Evolutionary conservation across 2,329 filamentous ascomycete genomes (phyloP), one percentile per base, ranked within the genome.

Genomic region (Cladosporium sp.): DNA sequence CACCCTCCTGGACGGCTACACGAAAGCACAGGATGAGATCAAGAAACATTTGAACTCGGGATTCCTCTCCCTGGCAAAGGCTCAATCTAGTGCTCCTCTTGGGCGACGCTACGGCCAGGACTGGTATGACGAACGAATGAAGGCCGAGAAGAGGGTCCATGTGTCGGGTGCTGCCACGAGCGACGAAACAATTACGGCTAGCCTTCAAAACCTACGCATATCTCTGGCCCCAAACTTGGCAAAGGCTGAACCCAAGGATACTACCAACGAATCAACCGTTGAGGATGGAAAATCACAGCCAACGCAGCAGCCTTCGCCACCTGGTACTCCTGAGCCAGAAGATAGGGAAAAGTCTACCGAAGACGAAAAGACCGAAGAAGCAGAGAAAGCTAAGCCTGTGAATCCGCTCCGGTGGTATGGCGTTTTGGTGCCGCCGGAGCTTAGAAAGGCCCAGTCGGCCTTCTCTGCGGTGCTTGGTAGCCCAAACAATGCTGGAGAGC

Each of bases 51-150:
- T 92, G 69, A 79, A 84, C 24, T 79, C 79, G 61, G 82, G 80
- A 7, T 83, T 78, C 68, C 73, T 84, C 34, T 78, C 80, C 69
- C 82, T 93, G 49, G 89, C 91, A n/a, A 86, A 90, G 66, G 91
- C 91, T 68, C 92, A 93, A 78, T 93, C 78, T 81, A 86, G 32
- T 87, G 86, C n/a, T 83, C 87, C 74, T 81, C 86, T 68, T 26
- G 67, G 69, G 14, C 85, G 88, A 68, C 82, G 87, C 51, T 93
- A 90, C 74, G 90, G 90, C 3, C 84, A 82, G 69, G 88, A 92
- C 71, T 85, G 86, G 73, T 94, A 91, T 74, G 90, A 93, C 76
- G 85, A 87, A 69, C 85, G 91, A 57, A 92, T 92, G 87, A 87
- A 87, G 74, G 89, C 90, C 3, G 78, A 77, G 26, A 79, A 85